Evolutionary conservation across 257 asterid genomes (phyloP), one percentile per base, ranked within the genome.

Genomic region (Plantago elongata): DNA sequence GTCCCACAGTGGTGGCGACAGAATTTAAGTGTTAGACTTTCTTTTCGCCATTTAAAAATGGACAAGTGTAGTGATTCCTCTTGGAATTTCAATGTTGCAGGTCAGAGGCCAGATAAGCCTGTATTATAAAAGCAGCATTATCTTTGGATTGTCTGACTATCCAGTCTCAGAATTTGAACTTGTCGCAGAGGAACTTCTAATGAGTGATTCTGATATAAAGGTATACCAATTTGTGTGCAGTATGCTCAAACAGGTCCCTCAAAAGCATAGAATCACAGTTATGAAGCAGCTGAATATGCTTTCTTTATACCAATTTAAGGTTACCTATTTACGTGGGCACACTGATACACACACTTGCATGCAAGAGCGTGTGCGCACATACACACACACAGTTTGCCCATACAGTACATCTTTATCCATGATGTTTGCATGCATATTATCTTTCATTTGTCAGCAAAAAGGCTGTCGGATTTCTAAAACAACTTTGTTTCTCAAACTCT

Each of bases 151-250:
- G 85, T 76, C 95, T n/a, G 75, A 79, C 17, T 82, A 18, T 77
- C 98, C 96, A 49, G 86, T 88, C 73, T 91, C 98, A 47, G 98
- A 91, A 77, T 91, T 91, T 77, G 98, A 91, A 84, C 90, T 91
- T 63, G 92, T 88, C 54, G 98, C 98, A 1, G 98, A 91, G 76
- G 98, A 91, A 79, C 96, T 91, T 64, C 84, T 91, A 68, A 91
- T 91, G 86, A 91, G 98, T 68, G 84, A 81, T 75, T 91, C 98
- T 13, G 54, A 71, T 51, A 91, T 91, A 71, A 86, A 91, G 98
- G 98, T 91, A 77, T 14, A 18, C 9, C 27, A 49, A 49, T 14
- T 49, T 14, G 17, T 49, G 22, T 10, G 54, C 17, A n/a, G 22
- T 18, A 49, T 10, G 54, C 17, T n/a, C n/a, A 12, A 6, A 49